Base-by-base conservation (phyloP, 106 monocot genomes). In the Xerophyta viscosa region DNA sequence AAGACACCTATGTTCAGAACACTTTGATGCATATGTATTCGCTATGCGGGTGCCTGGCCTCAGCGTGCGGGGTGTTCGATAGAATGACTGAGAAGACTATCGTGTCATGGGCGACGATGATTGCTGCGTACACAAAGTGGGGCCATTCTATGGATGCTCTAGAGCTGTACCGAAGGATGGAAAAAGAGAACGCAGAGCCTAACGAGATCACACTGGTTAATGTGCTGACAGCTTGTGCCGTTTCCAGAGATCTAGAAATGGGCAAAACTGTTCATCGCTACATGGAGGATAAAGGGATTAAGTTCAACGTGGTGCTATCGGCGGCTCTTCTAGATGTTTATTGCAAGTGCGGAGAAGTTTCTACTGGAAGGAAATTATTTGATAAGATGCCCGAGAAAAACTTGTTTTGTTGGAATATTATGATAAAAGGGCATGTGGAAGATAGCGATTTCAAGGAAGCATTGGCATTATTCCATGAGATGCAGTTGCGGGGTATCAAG, bases 291-390 rank as follows among this genome's bases (percentile, higher is more conserved):
- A 66, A 63, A 29, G 71, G 33, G 13, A 30, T 94, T 25, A 54
- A 57, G 46, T 63, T 74, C 24, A 94, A 93, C 43, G 66, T 83
- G 0, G 88, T 88, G 48, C 84, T 84, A 14, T 80, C 77, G 0
- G 77, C 83, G 46, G 93, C 93, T 4, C 57, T 94, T 52, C 73
- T 94, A 24, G 84, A 94, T 30, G 70, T 88, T 79, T 94, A 94
- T 30, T 74, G 84, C 57, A 94, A 75, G 26, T 71, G 71, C 65
- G 84, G 75, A 17, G 48, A 36, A 45, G 76, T 86, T 4, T 49
- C 56, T 27, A 55, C 52, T 56, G 86, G 67, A 2, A 57, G 74
- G 9, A n/a, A 31, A 14, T 79, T 88, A 20, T 93, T 93, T 26
- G 72, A 65, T 27, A 24, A 56, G 18, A 81, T 84, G 80, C 68